phyloP scores from a whole-genome alignment of 2,329 filamentous ascomycete genomes.

The Lachnellula occidentalis region DNA sequence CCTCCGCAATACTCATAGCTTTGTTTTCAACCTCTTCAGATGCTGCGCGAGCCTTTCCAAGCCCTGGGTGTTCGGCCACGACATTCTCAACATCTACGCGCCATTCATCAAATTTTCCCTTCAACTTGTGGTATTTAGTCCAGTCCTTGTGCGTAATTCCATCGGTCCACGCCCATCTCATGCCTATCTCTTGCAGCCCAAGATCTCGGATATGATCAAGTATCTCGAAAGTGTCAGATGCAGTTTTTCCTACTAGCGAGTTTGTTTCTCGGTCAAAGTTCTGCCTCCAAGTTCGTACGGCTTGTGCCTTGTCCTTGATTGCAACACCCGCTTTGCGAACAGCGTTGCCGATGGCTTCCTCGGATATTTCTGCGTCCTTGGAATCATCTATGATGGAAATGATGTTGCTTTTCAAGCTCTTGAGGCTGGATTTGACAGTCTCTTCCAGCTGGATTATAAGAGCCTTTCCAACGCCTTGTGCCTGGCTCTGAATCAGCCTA shows the following conservation, averaged over 20 bases:
- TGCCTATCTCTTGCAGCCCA: constrained; percentile 67
- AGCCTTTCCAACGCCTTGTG: constrained; percentile 58
- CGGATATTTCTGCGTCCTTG: constrained; percentile 44
- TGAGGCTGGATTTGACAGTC: constrained; percentile 58
- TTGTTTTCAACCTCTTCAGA: constrained; percentile 67
- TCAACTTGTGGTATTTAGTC: constrained; percentile 88
- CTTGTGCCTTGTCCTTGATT: constrained; percentile 60
- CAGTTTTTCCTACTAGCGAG: constrained; percentile 50
- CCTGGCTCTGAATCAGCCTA: constrained; percentile 59
- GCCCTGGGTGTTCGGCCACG: constrained; percentile 65
- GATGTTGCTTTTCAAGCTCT: constrained; percentile 62
- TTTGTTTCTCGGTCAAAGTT: constrained; percentile 53
- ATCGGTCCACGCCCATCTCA: constrained; percentile 88
- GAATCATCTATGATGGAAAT: constrained; percentile 56
- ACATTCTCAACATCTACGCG: constrained; percentile 73
- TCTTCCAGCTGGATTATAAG: constrained; percentile 65
- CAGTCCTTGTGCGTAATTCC: constrained; percentile 96
- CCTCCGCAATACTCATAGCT: constrained; percentile 74
- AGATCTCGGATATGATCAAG: constrained; percentile 64
- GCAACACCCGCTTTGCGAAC: constrained; percentile 53
- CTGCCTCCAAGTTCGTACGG: constrained; percentile 57
- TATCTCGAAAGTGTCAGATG: constrained; percentile 60
- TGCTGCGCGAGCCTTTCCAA: constrained; percentile 62
- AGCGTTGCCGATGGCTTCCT: constrained; percentile 45
- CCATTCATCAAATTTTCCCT: constrained; percentile 78